Conservation (phyloP, 495 filamentous ascomycete species). For the Baudoinia panamericana region DNA sequence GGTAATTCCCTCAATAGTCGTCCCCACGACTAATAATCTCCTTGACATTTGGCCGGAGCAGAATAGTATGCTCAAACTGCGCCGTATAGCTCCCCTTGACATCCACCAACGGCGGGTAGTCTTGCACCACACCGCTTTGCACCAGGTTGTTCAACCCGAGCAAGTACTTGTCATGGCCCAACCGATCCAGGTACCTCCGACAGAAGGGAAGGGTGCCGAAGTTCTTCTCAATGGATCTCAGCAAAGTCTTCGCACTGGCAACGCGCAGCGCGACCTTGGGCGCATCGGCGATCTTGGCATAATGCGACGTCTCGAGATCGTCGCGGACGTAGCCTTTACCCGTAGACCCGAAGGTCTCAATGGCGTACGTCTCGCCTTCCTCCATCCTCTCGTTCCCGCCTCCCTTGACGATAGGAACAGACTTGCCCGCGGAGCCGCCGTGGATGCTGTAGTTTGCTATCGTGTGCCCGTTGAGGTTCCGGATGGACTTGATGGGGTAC, state of each 20-base stretch:
- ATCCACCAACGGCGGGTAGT: slow-evolving; percentile 80
- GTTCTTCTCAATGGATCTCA: slow-evolving; percentile 50
- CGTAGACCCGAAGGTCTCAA: slow-evolving; percentile 53
- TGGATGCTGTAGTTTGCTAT: slow-evolving; percentile 49
- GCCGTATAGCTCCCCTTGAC: slow-evolving; percentile 92
- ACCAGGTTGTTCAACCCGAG: slow-evolving; percentile 76
- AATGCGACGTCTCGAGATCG: slow-evolving; percentile 40
- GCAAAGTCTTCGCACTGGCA: slow-evolving; percentile 43
- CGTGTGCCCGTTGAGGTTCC: slow-evolving; percentile 46
- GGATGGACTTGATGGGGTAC: slow-evolving; percentile 45
- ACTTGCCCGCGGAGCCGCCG: slow-evolving; percentile 38
- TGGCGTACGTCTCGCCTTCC: slow-evolving; percentile 51
- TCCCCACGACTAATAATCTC: slow-evolving; percentile 87
- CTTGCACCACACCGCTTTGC: slow-evolving; percentile 68
- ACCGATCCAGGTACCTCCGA: slow-evolving; percentile 49
- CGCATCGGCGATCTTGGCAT: slow-evolving; percentile 40
- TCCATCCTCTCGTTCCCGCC: slow-evolving; percentile 51
- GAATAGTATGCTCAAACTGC: slow-evolving; percentile 87
- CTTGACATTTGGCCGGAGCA: slow-evolving; percentile 78
- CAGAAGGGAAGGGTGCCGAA: slow-evolving; percentile 52
- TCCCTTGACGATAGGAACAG: slow-evolving; percentile 48
- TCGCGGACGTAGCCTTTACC: slow-evolving; percentile 38
- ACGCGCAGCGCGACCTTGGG: slow-evolving; percentile 40
- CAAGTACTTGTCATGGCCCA: slow-evolving; percentile 48
- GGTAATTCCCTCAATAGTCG: no score